phyloP scores from a whole-genome alignment of 2,329 filamentous ascomycete genomes.

The Monosporascus sp. region DNA sequence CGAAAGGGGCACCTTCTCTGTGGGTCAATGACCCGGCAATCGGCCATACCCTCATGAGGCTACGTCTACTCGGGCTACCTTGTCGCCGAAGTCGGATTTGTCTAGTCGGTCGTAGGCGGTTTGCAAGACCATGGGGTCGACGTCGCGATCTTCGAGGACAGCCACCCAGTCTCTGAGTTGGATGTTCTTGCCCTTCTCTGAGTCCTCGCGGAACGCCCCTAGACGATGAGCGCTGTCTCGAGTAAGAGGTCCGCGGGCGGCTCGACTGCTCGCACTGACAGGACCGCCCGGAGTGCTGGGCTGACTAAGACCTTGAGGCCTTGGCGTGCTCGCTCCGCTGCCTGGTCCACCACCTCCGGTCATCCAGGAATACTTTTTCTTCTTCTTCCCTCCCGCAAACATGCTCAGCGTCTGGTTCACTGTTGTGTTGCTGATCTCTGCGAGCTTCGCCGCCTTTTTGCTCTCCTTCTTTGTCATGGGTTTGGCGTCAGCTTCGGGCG shows the following conservation, averaged over 20 bases:
- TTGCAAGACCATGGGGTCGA: constrained; percentile 59
- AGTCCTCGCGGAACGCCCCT: constrained; percentile 74
- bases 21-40: background rate
- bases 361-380: constrained; percentile 74
- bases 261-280: constrained; percentile 28
- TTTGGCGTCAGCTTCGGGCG: constrained; percentile 57
- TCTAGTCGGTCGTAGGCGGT: constrained; percentile 50
- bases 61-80: constrained; percentile 12
- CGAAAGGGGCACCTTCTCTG: background rate
- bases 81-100: constrained; percentile 32
- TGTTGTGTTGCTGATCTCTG: constrained; percentile 72
- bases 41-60: background rate
- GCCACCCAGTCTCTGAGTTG: constrained; percentile 79
- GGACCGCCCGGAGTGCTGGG: constrained; percentile 27
- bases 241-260: constrained; percentile 39
- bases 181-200: constrained; percentile 69
- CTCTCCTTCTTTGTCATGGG: constrained; percentile 81
- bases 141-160: constrained; percentile 73
- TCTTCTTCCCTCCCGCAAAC: constrained; percentile 59
- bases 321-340: constrained; percentile 50
- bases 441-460: constrained; percentile 68
- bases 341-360: constrained; percentile 43
- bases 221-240: constrained; percentile 57
- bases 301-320: constrained; percentile 25
- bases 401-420: constrained; percentile 80